Percentiles rank a stretch among this genome's conserved stretches.
These are phyloP conservation scores for Syncephalastrum contaminatum DNA, from an alignment of 371 early-diverging fungal genomes.

Conservation along the genomic window DNA sequence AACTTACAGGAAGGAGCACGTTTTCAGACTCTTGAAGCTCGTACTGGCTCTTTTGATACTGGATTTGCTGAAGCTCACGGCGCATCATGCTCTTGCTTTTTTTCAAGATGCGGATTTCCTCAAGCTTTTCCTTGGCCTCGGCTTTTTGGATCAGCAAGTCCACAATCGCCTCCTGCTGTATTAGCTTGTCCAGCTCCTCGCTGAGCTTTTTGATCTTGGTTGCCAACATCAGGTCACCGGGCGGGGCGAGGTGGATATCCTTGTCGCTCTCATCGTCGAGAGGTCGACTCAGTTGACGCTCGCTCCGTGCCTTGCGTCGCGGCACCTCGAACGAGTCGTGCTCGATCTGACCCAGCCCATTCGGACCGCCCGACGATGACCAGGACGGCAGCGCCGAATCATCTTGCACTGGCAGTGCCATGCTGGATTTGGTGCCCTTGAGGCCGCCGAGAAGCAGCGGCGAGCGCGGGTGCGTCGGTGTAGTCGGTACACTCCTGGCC, in stretches of 20 bases:
- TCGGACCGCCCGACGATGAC: conserved; percentile 38
- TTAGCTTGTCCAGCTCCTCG: conserved; percentile 56
- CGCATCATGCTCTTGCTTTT: conserved; percentile 58
- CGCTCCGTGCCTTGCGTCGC: background rate
- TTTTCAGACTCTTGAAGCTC: conserved; percentile 68
- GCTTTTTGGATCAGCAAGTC: conserved; percentile 64
- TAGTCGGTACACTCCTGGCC: conserved; percentile 5
- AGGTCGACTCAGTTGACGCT: background rate
- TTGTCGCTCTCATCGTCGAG: conserved; percentile 8
- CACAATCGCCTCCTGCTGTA: conserved; percentile 69
- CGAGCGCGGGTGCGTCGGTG: conserved; percentile 8
- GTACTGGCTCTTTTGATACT: conserved; percentile 69
- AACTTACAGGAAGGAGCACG: conserved; percentile 60
- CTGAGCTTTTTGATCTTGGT: conserved; percentile 50
- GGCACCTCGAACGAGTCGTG: conserved; percentile 27
- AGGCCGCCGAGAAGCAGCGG: conserved; percentile 19
- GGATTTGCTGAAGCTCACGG: conserved; percentile 60
- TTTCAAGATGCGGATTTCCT: conserved; percentile 59
- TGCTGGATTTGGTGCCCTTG: conserved; percentile 28
- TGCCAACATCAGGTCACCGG: conserved; percentile 68
- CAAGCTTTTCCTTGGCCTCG: conserved; percentile 41
- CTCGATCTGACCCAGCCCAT: conserved; percentile 29
- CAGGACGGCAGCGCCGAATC: conserved; percentile 30
- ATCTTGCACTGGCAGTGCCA: conserved; percentile 40
- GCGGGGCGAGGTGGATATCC: conserved; percentile 63